Base-by-base conservation (phyloP, 2,329 filamentous ascomycete genomes). In the Chaetomium sp. region DNA sequence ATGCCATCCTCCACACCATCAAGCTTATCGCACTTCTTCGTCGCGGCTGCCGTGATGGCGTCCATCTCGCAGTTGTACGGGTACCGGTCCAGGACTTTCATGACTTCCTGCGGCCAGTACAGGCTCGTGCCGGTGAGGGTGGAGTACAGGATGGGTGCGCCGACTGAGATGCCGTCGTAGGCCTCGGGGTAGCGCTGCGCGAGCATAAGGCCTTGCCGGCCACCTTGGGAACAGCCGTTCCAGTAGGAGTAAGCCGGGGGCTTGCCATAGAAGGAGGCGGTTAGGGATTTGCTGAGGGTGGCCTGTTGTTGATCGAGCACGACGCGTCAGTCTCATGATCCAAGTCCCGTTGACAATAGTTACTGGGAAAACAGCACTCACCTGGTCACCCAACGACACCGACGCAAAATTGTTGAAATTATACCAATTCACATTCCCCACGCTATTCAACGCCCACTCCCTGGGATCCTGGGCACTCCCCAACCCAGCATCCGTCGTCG, bases 181-280 rank as follows among this genome's bases (percentile, higher is more conserved):
- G 80, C 77, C 9, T 77, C 69, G 0, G 79, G 79, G 60, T 75
- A 81, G n/a, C 71, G 65, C 62, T 82, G 74, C 3, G 76, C 73
- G 49, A 76, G 71, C 59, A 76, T 76, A 34, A 79, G 64, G n/a
- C 78, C 80, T 66, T 82, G 79, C 1, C 79, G 69, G 1, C 80
- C 80, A 33, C 80, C 80, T 0, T 76, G 79, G 1, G 76, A 79
- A 63, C 79, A 82, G 35, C 79, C 80, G 46, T 72, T 70, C 64
- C 74, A 81, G 64, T 81, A 81, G 19, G 73, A 76, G 63, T 76
- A 78, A 1, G 69, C 65, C 1, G 73, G 70, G 0, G 68, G 63
- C 19, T 64, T 57, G n/a, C 71, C 68, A 61, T 82, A 83, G 64
- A 76, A 81, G 6, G 41, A n/a, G n/a, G 41, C 41, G n/a, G 41